Percentiles rank a stretch among this genome's conserved stretches.
phyloP scores from a whole-genome alignment of 1,284 basidiomycete genomes.

The Mycosarcoma maydis region DNA sequence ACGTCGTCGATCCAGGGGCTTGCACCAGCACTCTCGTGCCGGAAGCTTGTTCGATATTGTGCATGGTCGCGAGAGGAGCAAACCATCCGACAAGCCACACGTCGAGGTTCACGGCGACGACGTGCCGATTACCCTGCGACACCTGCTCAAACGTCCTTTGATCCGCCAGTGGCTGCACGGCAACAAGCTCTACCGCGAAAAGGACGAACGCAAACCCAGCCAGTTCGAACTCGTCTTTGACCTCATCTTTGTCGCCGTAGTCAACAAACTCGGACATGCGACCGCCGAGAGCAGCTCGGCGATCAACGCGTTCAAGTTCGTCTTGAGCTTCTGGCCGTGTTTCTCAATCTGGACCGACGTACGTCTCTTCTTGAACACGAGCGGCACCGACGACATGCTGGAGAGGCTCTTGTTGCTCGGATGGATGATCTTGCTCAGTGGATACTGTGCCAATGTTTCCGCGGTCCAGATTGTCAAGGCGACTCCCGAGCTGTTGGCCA shows the following conservation, averaged over 20 bases:
- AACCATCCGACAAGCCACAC: slow-evolving; percentile 20
- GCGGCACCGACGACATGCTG: slow-evolving; percentile 64
- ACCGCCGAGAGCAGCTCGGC: slow-evolving; percentile 59
- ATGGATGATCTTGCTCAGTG: slow-evolving; percentile 64
- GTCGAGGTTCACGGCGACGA: slow-evolving; percentile 50
- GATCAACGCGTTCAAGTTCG: slow-evolving; percentile 63
- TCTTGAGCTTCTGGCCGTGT: slow-evolving; percentile 62
- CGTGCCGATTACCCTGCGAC: slow-evolving; percentile 53
- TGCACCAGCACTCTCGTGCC: slow-evolving; percentile 16
- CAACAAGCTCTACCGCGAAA: slow-evolving; percentile 62
- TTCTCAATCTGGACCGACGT: slow-evolving; percentile 63
- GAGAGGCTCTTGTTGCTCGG: slow-evolving; percentile 60
- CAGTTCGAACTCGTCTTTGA: slow-evolving; percentile 67
- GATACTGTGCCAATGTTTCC: slow-evolving; percentile 62
- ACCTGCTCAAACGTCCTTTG: slow-evolving; percentile 63
- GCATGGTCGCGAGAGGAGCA: slow-evolving; percentile 20
- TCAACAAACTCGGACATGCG: slow-evolving; percentile 55
- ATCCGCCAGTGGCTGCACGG: slow-evolving; percentile 65
- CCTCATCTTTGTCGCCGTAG: slow-evolving; percentile 58
- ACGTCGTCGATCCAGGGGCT: slow-evolving; percentile 18
- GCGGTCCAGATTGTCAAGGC: slow-evolving; percentile 46
- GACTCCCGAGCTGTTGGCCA: slow-evolving; percentile 29
- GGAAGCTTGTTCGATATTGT: slow-evolving; percentile 37
- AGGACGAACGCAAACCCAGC: slow-evolving; percentile 57
- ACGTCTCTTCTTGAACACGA: slow-evolving; percentile 58